phyloP scores from a whole-genome alignment of 495 filamentous ascomycete genomes.

The Neurospora africana region DNA sequence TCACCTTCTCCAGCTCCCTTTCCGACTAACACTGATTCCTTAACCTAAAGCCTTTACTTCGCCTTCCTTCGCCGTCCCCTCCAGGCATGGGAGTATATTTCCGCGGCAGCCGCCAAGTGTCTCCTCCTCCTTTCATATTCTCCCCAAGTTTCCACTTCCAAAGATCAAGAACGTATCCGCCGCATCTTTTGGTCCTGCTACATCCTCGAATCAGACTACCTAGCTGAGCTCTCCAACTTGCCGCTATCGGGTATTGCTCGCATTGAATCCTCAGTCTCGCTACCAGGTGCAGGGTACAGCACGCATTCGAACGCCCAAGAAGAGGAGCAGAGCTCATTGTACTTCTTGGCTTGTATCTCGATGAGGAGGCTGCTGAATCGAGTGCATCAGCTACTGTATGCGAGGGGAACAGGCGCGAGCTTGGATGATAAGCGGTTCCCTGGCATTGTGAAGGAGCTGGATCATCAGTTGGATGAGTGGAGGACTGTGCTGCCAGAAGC shows the following conservation, averaged over 20 bases:
- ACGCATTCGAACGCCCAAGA: constrained; percentile 12
- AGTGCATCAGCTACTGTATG: constrained; percentile 17
- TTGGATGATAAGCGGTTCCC: constrained; percentile 30
- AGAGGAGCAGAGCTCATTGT: constrained; percentile 17
- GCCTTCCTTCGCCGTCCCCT: constrained; percentile 26
- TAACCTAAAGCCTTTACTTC: constrained; percentile 19
- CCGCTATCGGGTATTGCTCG: constrained; percentile 34
- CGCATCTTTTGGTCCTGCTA: constrained; percentile 42
- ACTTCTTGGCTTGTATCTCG: constrained; percentile 20
- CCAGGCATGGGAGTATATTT: constrained; percentile 27
- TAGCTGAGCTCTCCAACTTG: constrained; percentile 30
- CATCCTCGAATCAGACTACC: constrained; percentile 32
- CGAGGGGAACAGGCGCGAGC: constrained; percentile 15
- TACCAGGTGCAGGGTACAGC: constrained; percentile 22
- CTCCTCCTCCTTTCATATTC: constrained; percentile 28
- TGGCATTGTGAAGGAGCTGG: constrained; percentile 30
- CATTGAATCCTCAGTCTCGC: constrained; percentile 32
- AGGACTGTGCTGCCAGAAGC: constrained; percentile 28
- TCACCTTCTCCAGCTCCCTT: neutral
- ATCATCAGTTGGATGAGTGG: constrained; percentile 36
- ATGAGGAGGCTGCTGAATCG: constrained; percentile 18
- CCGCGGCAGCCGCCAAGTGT: constrained; percentile 23
- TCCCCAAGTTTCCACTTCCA: constrained; percentile 7
- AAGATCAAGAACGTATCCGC: constrained; percentile 31
- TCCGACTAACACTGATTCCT: neutral